Base-by-base conservation (phyloP, 345 rosid genomes). In the Gossypium australe region DNA sequence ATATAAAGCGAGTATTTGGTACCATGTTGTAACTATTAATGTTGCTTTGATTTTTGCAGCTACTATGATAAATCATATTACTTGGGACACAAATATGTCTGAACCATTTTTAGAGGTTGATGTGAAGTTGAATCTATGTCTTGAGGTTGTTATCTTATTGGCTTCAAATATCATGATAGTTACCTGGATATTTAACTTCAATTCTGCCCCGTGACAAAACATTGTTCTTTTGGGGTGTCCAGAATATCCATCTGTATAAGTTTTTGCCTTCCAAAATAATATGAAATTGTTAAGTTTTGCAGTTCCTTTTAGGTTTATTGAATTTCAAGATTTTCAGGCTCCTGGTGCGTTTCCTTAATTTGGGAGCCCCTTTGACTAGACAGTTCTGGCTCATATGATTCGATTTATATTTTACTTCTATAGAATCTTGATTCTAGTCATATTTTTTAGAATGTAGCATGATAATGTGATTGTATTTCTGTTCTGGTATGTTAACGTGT, bases 91-190 rank as follows among this genome's bases (percentile, higher is more conserved):
- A 66, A 81, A 76, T 75, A 80, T 68, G 78, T 77, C 87, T 61
- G 96, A 86, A 53, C 82, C 89, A 3, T 86, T 86, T 82, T 70
- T 93, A 88, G 94, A 89, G 87, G 87, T 85, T 70, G 88, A 93
- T 22, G 90, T 90, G 80, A 86, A 81, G 70, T 73, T 93, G 83
- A 77, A 84, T 79, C 85, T 90, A 75, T 76, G 78, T 72, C 89
- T 93, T 53, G 97, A 90, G 98, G 98, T 90, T 74, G 74, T 77
- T 57, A 58, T 66, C 58, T 27, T 75, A 34, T 59, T 66, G 67
- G 56, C 56, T 62, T 75, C 16, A 41, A 3, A 43, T 38, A 29
- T 20, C 71, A 56, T 66, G 49, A 44, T 38, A 52, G 24, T 66
- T 52, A 65, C 44, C n/a, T 74, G 71, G 20, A 49, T 73, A 6